Evolutionary conservation across 2,329 filamentous ascomycete species (phyloP), one percentile per base, ranked within the genome.

Genomic region (Nannizziopsis arthrosporioides): DNA sequence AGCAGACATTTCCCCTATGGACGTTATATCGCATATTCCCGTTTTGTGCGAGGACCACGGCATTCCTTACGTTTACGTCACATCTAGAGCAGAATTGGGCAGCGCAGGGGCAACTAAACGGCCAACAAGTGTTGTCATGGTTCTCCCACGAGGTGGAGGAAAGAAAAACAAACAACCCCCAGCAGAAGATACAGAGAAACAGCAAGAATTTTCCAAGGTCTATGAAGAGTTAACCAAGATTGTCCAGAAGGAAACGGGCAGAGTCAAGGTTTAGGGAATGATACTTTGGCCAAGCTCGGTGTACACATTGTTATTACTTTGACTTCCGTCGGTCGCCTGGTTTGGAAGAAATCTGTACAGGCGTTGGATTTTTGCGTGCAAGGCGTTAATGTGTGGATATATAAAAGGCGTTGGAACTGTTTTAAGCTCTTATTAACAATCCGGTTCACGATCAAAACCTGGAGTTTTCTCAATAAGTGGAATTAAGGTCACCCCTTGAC

Each of bases 41-140:
- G 85, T 98, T 50, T 82, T 96, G 50, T 96, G 92, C 77, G 92
- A 98, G 73, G 90, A 96, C 72, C 89, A 95, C 76, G 86, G 85
- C 69, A 86, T 95, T 52, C 92, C 92, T 31, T 98, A 96, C 73
- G 80, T 98, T 68, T 98, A 93, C 68, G 85, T 98, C 59, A 80
- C 82, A 52, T 93, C 85, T 61, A 83, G 92, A 59, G 90, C 88
- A 53, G 90, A 96, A 73, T 80, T 98, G 50, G 92, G 92, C 62
- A 85, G 86, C 57, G 90, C 92, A 2, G 89, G 89, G 52, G 85
- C 83, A 67, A 98, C 92, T 43, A 98, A 96, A 81, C 77, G 92
- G 55, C 92, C 92, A 44, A 98, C 92, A 32, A 93, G 85, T 66
- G 92, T 98, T 48, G 87, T 95, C 59, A 94, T 98, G 88, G 80